Conservation (phyloP, 805 yeast genomes). For the Candida insectorum region DNA sequence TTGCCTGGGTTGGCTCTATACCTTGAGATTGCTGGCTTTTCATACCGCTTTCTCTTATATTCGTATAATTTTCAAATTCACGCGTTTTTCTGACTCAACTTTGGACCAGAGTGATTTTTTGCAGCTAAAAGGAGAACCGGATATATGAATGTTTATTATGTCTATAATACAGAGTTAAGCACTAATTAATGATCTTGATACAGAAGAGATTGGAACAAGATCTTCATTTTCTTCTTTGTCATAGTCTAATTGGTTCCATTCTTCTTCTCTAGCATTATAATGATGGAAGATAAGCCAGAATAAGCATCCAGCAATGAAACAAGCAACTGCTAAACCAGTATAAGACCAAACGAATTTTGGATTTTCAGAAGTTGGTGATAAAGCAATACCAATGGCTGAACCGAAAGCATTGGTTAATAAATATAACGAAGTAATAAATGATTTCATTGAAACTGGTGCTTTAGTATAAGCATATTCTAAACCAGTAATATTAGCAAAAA, state of each 20-base stretch:
- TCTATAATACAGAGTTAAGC: no score
- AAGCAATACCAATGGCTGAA: conserved; percentile 71
- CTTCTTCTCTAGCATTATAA: conserved; percentile 56
- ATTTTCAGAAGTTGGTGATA: conserved; percentile 62
- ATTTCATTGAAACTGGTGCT: conserved; percentile 70
- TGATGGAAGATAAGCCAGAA: conserved; percentile 61
- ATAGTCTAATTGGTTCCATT: conserved; percentile 50
- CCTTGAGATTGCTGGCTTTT: conserved; percentile 1
- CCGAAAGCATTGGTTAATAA: conserved; percentile 74
- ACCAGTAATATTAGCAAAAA: conserved; percentile 77
- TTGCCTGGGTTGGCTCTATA: conserved; percentile 21
- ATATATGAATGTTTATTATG: no score
- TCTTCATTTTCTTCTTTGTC: conserved; percentile 12
- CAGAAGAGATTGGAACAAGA: conserved; percentile 18
- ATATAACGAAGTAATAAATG: conserved; percentile 62
- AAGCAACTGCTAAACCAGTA: conserved; percentile 57
- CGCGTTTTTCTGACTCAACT: no score
- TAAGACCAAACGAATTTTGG: conserved; percentile 72
- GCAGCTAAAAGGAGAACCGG: no score
- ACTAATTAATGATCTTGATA: conserved; percentile 16
- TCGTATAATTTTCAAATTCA: no score
- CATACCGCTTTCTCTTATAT: no score
- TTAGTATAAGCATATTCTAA: conserved; percentile 81
- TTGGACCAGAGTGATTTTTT: no score
- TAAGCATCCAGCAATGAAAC: conserved; percentile 53